Conservation (phyloP, 2,329 filamentous ascomycete species). For the Fusarium burgessii region DNA sequence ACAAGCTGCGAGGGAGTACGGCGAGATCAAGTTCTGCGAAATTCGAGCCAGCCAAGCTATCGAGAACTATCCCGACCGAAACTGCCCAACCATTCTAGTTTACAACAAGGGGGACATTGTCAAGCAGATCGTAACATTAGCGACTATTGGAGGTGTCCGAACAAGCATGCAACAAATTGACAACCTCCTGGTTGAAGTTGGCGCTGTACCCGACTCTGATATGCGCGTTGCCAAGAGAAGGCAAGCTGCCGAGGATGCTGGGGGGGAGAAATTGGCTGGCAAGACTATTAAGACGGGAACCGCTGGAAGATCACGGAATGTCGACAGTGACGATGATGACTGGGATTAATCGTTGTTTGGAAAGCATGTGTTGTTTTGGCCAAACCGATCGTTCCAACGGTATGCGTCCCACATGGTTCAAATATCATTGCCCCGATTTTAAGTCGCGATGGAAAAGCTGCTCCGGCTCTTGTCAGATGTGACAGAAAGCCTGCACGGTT, state of each 20-base stretch:
- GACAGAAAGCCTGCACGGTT: not conserved
- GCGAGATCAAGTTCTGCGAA: conserved; percentile 97
- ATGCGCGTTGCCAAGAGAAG: conserved; percentile 76
- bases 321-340: conserved; percentile 69
- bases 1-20: conserved; percentile 84
- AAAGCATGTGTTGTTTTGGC: not conserved
- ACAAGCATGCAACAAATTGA: conserved; percentile 83
- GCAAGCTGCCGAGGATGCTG: conserved; percentile 69
- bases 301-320: conserved; percentile 57
- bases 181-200: conserved; percentile 82
- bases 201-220: conserved; percentile 83
- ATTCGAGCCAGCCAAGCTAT: conserved; percentile 94
- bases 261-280: conserved; percentile 65
- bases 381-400: not conserved
- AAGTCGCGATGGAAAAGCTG: not conserved
- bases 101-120: conserved; percentile 94
- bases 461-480: not conserved
- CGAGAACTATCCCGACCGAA: conserved; percentile 93
- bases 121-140: conserved; percentile 90
- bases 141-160: conserved; percentile 78
- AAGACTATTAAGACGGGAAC: conserved; percentile 66
- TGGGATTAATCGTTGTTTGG: conserved; percentile 64
- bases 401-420: not conserved
- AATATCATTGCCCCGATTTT: not conserved
- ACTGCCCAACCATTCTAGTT: conserved; percentile 92